Percentiles rank a stretch among this genome's conserved stretches.
Evolutionary conservation across 257 asterid genomes (phyloP).

Genomic region (Perilla frutescens): DNA sequence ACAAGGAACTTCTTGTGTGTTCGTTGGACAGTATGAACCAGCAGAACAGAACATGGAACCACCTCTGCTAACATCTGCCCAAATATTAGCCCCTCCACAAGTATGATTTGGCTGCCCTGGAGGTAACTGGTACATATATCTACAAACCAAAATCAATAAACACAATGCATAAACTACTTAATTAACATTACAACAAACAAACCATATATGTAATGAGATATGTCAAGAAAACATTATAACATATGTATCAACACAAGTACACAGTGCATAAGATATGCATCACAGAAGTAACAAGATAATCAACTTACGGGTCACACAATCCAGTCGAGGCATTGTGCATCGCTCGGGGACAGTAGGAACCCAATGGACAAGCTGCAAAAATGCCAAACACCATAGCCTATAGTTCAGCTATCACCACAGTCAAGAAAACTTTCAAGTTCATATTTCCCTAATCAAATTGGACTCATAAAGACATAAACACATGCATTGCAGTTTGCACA

Average conservation of each 20-base stretch:
- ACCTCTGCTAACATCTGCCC: slow-evolving; percentile 82
- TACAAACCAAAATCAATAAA: slow-evolving; percentile 36
- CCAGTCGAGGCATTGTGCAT: slow-evolving; percentile 63
- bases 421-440: slow-evolving; percentile 11
- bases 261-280: neutral
- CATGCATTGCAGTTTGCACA: neutral
- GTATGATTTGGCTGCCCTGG: slow-evolving; percentile 60
- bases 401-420: slow-evolving; percentile 19
- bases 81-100: slow-evolving; percentile 89
- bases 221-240: no score
- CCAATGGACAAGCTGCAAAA: slow-evolving; percentile 84
- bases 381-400: slow-evolving; percentile 16
- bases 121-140: slow-evolving; percentile 78
- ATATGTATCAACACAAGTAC: no score
- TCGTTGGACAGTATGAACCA: slow-evolving; percentile 87
- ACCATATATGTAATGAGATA: neutral
- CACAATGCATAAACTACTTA: slow-evolving; percentile 20
- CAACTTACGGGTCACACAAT: slow-evolving; percentile 86
- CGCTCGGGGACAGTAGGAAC: slow-evolving; percentile 83
- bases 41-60: slow-evolving; percentile 79
- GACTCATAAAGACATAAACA: neutral
- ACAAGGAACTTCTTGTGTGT: slow-evolving; percentile 61
- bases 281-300: slow-evolving; percentile 3
- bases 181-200: neutral
- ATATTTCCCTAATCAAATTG: neutral